Evolutionary conservation across 106 monocot genomes (phyloP), one percentile per base, ranked within the genome.

Genomic region (Gastrodia elata): DNA sequence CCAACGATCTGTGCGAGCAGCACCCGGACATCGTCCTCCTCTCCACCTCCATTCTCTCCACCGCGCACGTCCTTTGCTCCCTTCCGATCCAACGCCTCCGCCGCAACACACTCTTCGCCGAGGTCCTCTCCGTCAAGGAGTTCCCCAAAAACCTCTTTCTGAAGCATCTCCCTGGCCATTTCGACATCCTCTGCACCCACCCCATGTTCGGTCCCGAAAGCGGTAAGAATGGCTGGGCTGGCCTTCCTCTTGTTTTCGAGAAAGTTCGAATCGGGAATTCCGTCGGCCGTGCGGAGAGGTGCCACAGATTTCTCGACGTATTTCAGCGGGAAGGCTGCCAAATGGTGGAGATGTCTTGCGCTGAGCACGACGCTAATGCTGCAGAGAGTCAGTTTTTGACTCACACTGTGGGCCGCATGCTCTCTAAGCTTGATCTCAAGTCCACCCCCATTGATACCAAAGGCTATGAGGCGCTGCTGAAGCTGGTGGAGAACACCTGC

Each of bases 131-230:
- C 70, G 90, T 91, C 37, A 91, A 91, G 58, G 90, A 91, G 61
- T 91, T 84, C 80, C 90, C 90, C 0, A 74, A 68, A 24, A 81
- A 73, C 67, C 78, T 87, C 25, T 40, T 91, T 34, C 49, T 87
- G 8, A 75, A 76, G 20, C 37, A 64, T 6, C 76, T 91, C 10
- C 90, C 90, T 6, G 38, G 25, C 5, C 73, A 79, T n/a, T 91
- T 85, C 56, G 91, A 91, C 76, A 74, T 91, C 42, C 57, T 91
- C 64, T 91, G 91, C 79, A 91, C 87, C 42, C 91, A 91, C 76
- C 91, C 91, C 15, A 91, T 91, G 91, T 91, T 91, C 69, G 91
- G 91, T 27, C 91, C 91, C 6, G 91, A 91, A 73, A 80, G 80
- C 68, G 91, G 78, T 20, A 71, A 74, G 58, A n/a, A 78, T 58